phyloP scores from a whole-genome alignment of 768 basidiomycete genomes.

The Antrodiella citrinella region DNA sequence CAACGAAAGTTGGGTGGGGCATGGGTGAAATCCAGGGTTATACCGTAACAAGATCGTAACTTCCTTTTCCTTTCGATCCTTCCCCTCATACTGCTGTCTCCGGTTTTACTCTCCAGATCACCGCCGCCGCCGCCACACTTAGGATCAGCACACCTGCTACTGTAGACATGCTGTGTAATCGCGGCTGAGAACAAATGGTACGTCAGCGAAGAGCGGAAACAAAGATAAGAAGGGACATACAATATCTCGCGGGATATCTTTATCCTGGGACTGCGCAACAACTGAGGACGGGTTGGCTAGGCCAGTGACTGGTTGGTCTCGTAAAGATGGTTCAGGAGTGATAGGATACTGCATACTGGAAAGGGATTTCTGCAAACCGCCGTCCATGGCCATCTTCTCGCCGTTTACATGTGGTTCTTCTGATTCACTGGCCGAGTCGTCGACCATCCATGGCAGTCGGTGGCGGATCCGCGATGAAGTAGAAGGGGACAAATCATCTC shows the following conservation, averaged over 20 bases:
- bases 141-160: constrained; percentile 60
- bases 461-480: constrained; percentile 9
- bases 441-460: constrained; percentile 20
- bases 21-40: neutral
- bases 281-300: constrained; percentile 9
- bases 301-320: constrained; percentile 19
- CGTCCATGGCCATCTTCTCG: constrained; percentile 9
- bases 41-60: neutral
- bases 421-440: constrained; percentile 18
- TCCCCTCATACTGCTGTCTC: constrained; percentile 19
- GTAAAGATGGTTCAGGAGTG: constrained; percentile 22
- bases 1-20: neutral
- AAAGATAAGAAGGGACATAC: constrained; percentile 12
- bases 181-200: constrained; percentile 18
- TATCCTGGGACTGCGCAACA: constrained; percentile 15
- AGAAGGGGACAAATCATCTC: constrained; percentile 5
- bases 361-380: constrained; percentile 6
- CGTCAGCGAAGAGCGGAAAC: neutral
- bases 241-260: constrained; percentile 14
- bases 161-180: constrained; percentile 30
- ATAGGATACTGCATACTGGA: constrained; percentile 18
- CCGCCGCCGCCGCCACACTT: constrained; percentile 62
- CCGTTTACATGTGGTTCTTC: constrained; percentile 10
- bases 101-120: constrained; percentile 61
- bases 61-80: neutral